Conservation (phyloP, 2,329 filamentous ascomycete species). For the Microsporum audouinii region DNA sequence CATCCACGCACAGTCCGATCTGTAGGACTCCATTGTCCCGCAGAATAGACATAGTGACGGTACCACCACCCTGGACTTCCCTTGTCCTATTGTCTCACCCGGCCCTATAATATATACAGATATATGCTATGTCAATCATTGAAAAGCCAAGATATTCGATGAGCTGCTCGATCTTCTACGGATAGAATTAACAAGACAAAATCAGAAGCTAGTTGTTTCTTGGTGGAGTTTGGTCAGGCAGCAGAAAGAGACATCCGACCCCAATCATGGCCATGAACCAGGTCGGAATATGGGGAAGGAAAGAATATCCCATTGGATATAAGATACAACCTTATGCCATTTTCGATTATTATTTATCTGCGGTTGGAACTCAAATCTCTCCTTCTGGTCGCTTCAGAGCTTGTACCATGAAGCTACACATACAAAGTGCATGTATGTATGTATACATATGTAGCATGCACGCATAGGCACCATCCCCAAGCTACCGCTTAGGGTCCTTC, state of each 20-base stretch:
- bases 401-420: neutral
- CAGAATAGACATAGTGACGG: neutral
- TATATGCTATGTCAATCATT: neutral
- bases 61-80: neutral
- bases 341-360: neutral
- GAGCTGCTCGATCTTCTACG: too few species aligned
- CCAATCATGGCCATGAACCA: neutral
- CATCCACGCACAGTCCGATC: neutral
- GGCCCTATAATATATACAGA: neutral
- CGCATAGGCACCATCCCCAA: neutral
- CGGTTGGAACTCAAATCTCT: neutral
- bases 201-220: neutral
- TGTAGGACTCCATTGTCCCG: neutral
- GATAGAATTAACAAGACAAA: too few species aligned
- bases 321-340: neutral
- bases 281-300: neutral
- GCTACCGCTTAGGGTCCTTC: neutral
- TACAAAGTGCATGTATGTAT: neutral
- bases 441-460: neutral
- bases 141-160: neutral
- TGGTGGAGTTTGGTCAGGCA: neutral
- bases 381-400: neutral
- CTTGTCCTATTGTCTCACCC: neutral
- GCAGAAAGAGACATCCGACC: neutral
- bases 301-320: conserved; percentile 1